Evolutionary conservation across 495 filamentous ascomycete species (phyloP).

Genomic region (Xylaria grammica): DNA sequence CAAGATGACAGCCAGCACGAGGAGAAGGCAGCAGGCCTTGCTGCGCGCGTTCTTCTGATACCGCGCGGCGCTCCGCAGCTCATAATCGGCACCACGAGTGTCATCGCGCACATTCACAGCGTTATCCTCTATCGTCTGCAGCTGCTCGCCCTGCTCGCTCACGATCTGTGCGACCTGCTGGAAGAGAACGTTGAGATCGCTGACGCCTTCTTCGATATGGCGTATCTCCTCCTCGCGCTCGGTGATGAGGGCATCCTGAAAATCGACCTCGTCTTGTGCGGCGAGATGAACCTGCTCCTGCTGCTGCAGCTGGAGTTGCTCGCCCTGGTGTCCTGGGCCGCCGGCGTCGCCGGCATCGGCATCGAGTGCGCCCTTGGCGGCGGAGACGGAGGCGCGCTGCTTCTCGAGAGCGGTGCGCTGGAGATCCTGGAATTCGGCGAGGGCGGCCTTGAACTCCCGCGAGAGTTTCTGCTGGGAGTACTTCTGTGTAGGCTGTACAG

Average conservation of each 20-base stretch:
- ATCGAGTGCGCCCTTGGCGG: slow-evolving; percentile 75
- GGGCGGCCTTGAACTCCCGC: slow-evolving; percentile 83
- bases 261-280: slow-evolving; percentile 94
- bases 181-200: slow-evolving; percentile 95
- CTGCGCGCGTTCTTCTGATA: slow-evolving; percentile 93
- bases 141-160: slow-evolving; percentile 84
- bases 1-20: slow-evolving; percentile 89
- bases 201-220: slow-evolving; percentile 94
- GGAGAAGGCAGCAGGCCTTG: slow-evolving; percentile 87
- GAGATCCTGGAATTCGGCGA: slow-evolving; percentile 87
- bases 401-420: slow-evolving; percentile 91
- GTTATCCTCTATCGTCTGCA: slow-evolving; percentile 89
- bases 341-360: slow-evolving; percentile 49
- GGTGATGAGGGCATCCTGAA: slow-evolving; percentile 92
- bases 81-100: slow-evolving; percentile 81
- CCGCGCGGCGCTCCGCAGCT: slow-evolving; percentile 79
- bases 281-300: slow-evolving; percentile 82
- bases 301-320: slow-evolving; percentile 69
- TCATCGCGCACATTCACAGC: slow-evolving; percentile 79
- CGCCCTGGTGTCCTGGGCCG: slow-evolving; percentile 40
- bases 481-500: slow-evolving; percentile 74
- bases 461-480: slow-evolving; percentile 95
- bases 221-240: slow-evolving; percentile 96
- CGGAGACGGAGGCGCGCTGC: slow-evolving; percentile 81
- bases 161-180: slow-evolving; percentile 97